Evolutionary conservation across 768 basidiomycete species (phyloP).

Genomic region (Suillus ampliporus): DNA sequence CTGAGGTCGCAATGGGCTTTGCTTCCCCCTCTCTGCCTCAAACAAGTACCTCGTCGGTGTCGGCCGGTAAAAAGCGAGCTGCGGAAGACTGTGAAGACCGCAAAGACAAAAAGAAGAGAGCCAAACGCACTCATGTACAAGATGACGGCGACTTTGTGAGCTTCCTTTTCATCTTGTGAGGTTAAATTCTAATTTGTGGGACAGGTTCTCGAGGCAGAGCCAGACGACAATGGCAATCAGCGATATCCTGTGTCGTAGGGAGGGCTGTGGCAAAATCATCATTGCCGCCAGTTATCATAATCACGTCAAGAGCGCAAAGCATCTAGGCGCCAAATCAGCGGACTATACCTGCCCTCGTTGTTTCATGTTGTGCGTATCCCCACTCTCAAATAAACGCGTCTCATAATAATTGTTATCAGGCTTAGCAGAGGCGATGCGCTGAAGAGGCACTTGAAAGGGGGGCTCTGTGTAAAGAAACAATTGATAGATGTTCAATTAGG

Average conservation of each 20-base stretch:
- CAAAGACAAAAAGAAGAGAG: neutral
- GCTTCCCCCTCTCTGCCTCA: neutral
- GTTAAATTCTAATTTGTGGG: neutral
- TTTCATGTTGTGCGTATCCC: too few relatives aligned
- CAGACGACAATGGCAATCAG: neutral
- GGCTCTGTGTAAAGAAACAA: too few relatives aligned
- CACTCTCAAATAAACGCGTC: too few relatives aligned
- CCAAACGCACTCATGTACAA: too few relatives aligned
- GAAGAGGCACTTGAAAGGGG: too few relatives aligned
- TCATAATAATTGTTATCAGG: too few relatives aligned
- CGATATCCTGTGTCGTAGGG: too few relatives aligned
- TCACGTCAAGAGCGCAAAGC: neutral
- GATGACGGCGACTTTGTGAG: neutral
- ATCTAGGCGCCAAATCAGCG: neutral
- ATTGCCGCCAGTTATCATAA: neutral
- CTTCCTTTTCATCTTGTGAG: neutral
- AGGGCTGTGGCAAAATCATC: neutral
- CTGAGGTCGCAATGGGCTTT: neutral
- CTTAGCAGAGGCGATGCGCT: too few relatives aligned
- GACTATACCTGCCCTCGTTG: too few relatives aligned
- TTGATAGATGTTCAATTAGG: too few relatives aligned
- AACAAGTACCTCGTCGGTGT: neutral
- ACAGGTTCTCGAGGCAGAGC: neutral
- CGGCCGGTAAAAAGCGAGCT: neutral
- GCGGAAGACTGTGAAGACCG: too few relatives aligned